Base-by-base conservation (phyloP, 75 land plant genomes). In the Chamaecyparis obtusa region DNA sequence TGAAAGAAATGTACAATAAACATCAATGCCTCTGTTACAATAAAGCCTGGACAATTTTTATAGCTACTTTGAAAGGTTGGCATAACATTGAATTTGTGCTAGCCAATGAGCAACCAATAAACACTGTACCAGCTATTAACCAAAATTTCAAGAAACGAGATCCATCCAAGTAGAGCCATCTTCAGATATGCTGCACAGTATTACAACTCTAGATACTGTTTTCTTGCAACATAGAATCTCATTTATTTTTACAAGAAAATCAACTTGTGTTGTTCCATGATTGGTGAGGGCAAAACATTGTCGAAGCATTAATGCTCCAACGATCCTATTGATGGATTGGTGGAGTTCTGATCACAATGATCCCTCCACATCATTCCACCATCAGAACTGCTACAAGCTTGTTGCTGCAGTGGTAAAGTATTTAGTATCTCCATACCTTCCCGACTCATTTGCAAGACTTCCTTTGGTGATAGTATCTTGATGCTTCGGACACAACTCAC, bases 401-500 rank as follows among this genome's bases (percentile, higher is more conserved):
- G 96, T 83, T 96, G 95, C 21, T 91, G 93, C 55, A 91, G 85
- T 5, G 87, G 89, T 15, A 90, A 78, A 37, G 83, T 86, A 41
- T 87, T 92, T 67, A 97, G 77, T 85, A 93, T 51, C 55, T 86
- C 92, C 85, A 89, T 90, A 36, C 95, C 98, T 30, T 98, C 95
- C 86, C 95, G 93, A 78, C 97, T 96, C 99, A 98, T 95, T 86
- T 98, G 99, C 88, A 90, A 91, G 64, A 98, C 96, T 87, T 98
- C 99, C 60, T 95, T 84, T 13, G 97, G 92, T 43, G 99, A 98
- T 72, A 98, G 85, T 74, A 98, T 98, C 91, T 92, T 97, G 86
- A 98, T 97, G 89, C 98, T 92, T 57, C 95, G 94, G 19, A 98
- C 99, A 84, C 99, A 97, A 87, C 92, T 94, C 87, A 98, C 95